Conservation (phyloP, 2,329 filamentous ascomycete species). For the Lachnellula cervina region DNA sequence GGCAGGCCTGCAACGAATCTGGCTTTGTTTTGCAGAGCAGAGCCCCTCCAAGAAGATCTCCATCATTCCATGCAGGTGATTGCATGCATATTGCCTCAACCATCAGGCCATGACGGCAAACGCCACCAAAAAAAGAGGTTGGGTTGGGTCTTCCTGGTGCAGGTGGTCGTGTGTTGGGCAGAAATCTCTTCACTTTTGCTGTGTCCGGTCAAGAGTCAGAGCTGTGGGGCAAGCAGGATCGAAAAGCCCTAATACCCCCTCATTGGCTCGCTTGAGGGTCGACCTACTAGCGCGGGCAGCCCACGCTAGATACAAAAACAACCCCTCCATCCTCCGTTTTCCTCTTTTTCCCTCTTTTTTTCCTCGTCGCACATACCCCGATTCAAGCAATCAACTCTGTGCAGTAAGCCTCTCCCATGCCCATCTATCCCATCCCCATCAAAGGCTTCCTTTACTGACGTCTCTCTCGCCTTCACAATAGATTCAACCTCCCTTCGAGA, state of each 20-base stretch:
- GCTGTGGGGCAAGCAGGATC: not conserved
- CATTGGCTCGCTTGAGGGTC: not conserved
- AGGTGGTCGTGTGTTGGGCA: too few species aligned
- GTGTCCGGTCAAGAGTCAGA: too few species aligned
- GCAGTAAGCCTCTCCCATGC: constrained; percentile 21
- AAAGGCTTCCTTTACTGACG: constrained; percentile 15
- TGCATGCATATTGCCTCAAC: too few species aligned
- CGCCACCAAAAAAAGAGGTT: too few species aligned
- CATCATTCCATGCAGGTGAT: too few species aligned
- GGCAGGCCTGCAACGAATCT: too few species aligned
- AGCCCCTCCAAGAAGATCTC: too few species aligned
- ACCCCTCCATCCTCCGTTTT: not conserved
- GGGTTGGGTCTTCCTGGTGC: too few species aligned
- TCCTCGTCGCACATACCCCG: constrained; percentile 27
- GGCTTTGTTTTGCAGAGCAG: too few species aligned
- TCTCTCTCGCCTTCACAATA: constrained; percentile 5
- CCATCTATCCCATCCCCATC: constrained; percentile 6
- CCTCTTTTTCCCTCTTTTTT: constrained; percentile 2
- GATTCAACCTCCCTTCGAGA: constrained; percentile 24
- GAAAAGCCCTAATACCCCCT: not conserved
- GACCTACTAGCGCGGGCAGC: not conserved
- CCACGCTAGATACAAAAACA: constrained; percentile 3
- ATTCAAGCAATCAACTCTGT: constrained; percentile 32
- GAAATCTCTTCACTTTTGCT: too few species aligned
- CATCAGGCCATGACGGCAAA: too few species aligned